Evolutionary conservation across 139 green algal genomes (phyloP).

Genomic region (Desmodesmus armatus): DNA sequence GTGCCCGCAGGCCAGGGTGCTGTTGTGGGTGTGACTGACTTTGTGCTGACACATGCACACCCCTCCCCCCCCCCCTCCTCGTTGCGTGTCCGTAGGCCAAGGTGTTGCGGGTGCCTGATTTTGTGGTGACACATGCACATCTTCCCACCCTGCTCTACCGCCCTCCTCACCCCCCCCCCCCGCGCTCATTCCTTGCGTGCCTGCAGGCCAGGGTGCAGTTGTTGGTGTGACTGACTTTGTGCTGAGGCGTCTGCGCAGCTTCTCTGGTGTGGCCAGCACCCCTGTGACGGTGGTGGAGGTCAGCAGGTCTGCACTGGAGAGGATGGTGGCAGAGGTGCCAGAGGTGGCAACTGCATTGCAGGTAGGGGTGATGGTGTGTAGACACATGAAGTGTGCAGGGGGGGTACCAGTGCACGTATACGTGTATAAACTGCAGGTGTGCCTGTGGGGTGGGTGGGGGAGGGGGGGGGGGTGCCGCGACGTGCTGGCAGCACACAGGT

Average conservation of each 20-base stretch:
- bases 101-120: slow-evolving; percentile 29
- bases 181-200: neutral
- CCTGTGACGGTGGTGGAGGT: slow-evolving; percentile 7
- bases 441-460: no score
- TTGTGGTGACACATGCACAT: slow-evolving; percentile 57
- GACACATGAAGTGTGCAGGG: no score
- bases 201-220: slow-evolving; percentile 15
- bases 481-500: no score
- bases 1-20: neutral
- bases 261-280: slow-evolving; percentile 17
- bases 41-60: slow-evolving; percentile 57
- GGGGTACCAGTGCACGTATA: no score
- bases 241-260: slow-evolving; percentile 57
- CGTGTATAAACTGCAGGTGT: no score
- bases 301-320: neutral
- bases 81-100: neutral
- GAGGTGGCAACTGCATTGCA: slow-evolving; percentile 34
- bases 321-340: slow-evolving; percentile 30
- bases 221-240: slow-evolving; percentile 46
- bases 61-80: slow-evolving; percentile 44
- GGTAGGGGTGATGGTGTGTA: neutral
- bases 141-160: slow-evolving; percentile 43
- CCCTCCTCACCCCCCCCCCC: no score
- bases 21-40: slow-evolving; percentile 30
- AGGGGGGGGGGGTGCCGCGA: no score